Base-by-base conservation (phyloP, 1,284 basidiomycete species). In the Austroboletus niveus region DNA sequence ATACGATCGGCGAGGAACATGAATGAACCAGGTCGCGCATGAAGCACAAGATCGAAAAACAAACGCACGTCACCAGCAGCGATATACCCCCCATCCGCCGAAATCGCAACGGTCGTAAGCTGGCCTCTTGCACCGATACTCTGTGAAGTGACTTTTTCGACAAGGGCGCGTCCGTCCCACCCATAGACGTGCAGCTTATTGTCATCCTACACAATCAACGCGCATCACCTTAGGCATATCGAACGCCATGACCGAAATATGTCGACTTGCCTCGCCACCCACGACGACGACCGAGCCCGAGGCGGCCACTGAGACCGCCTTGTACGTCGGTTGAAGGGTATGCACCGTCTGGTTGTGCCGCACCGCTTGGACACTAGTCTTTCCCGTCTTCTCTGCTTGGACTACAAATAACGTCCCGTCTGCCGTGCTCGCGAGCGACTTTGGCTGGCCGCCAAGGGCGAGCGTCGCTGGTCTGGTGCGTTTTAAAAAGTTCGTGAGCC, bases 101-200 rank as follows among this genome's bases (percentile, higher is more conserved):
- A 91, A 71, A 98, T 92, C 0, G 91, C 83, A 2, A 99, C 70
- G 0, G 86, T 83, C 29, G 87, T 87, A 12, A 98, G 76, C 8
- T 80, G 72, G 17, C 84, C 88, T 32, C 62, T 49, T 1, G 53
- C 14, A 59, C 81, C 82, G 69, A 88, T 88, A 31, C 83, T 84
- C 52, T 89, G 84, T 31, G 95, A 78, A 10, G 78, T 70, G 17
- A 71, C 74, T 38, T 64, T 69, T 64, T 88, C 85, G 43, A 49
- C 46, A 5, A 66, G 56, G 9, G 74, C 79, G 56, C 76, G 81
- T 3, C 84, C 87, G 57, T 86, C 82, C 83, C 87, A 90, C 27
- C 78, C 72, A 59, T 85, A 83, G 30, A 97, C 66, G 45, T 81
- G 79, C 15, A 94, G 80, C 66, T 89, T 92, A 55, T 79, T 75